Conservation (phyloP, 306 rosid genomes). For the Prunus salicina region DNA sequence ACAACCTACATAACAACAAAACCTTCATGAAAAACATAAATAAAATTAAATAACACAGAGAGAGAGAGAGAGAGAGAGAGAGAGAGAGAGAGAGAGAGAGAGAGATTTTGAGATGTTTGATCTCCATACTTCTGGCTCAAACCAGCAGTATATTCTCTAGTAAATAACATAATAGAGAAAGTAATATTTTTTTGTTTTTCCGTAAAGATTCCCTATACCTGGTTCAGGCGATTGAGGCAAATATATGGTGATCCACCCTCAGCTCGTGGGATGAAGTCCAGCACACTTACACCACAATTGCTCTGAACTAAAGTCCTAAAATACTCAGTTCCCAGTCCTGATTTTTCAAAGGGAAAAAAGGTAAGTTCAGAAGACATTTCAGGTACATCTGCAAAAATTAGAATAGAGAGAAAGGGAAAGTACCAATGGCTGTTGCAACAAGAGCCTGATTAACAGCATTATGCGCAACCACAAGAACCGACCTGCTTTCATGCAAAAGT, state of each 20-base stretch:
- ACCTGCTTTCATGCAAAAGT: slow-evolving; percentile 71
- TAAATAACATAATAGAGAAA: not conserved
- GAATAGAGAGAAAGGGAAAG: slow-evolving; percentile 25
- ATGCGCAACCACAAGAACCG: slow-evolving; percentile 94
- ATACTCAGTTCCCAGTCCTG: slow-evolving; percentile 78
- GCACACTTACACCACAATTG: slow-evolving; percentile 91
- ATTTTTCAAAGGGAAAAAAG: slow-evolving; percentile 5
- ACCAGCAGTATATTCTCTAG: not conserved
- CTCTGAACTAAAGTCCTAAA: slow-evolving; percentile 90
- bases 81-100: not conserved
- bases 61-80: not conserved
- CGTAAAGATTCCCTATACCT: slow-evolving; percentile 45
- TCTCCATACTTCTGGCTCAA: not conserved
- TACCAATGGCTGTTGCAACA: slow-evolving; percentile 89
- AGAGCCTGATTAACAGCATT: slow-evolving; percentile 99
- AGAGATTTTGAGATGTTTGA: not conserved
- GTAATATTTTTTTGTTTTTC: not conserved
- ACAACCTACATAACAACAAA: slow-evolving; percentile 15
- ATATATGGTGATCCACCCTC: slow-evolving; percentile 71
- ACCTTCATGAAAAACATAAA: not conserved
- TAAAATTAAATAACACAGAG: not conserved
- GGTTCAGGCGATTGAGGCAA: slow-evolving; percentile 88
- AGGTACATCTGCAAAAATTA: not conserved
- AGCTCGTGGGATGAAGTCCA: slow-evolving; percentile 71
- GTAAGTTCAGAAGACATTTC: slow-evolving; percentile 1